A percentile compares a stretch with the other conserved stretches of the same genome.
phyloP scores from a whole-genome alignment of 2,329 filamentous ascomycete genomes.

The Aspergillus pseudoterreus region DNA sequence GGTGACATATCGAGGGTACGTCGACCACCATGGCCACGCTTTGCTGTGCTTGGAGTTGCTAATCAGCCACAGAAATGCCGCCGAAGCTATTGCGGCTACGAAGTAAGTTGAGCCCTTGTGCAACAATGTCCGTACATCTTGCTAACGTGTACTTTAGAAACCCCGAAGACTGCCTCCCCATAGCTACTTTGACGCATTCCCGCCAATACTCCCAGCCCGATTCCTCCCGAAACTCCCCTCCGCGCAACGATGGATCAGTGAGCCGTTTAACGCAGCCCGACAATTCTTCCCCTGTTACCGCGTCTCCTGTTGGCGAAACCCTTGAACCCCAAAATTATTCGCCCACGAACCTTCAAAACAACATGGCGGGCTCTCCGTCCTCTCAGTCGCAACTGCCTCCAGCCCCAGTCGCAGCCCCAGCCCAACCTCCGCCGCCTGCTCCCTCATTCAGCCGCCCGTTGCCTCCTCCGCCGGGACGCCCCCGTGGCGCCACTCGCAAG shows the following conservation, averaged over 20 bases:
- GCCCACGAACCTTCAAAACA: conserved; percentile 13
- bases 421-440: conserved; percentile 21
- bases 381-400: conserved; percentile 22
- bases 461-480: conserved; percentile 40
- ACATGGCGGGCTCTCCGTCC: conserved; percentile 6
- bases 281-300: conserved; percentile 23
- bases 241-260: conserved; percentile 27
- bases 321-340: conserved; percentile 23
- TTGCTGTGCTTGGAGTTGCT: conserved; percentile 7
- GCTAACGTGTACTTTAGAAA: conserved; percentile 24
- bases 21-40: background rate
- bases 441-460: conserved; percentile 39
- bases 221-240: conserved; percentile 28
- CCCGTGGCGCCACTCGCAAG: conserved; percentile 63
- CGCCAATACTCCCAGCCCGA: conserved; percentile 37
- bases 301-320: conserved; percentile 15
- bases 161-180: conserved; percentile 36
- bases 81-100: conserved; percentile 38
- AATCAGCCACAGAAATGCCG: conserved; percentile 25
- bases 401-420: conserved; percentile 10
- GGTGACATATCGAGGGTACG: conserved; percentile 71
- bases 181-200: conserved; percentile 26
- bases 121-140: conserved; percentile 2
- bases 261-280: conserved; percentile 25
- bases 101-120: conserved; percentile 21